Conservation (phyloP, 2,329 filamentous ascomycete genomes). For the Arthrobotrys sinensis region DNA sequence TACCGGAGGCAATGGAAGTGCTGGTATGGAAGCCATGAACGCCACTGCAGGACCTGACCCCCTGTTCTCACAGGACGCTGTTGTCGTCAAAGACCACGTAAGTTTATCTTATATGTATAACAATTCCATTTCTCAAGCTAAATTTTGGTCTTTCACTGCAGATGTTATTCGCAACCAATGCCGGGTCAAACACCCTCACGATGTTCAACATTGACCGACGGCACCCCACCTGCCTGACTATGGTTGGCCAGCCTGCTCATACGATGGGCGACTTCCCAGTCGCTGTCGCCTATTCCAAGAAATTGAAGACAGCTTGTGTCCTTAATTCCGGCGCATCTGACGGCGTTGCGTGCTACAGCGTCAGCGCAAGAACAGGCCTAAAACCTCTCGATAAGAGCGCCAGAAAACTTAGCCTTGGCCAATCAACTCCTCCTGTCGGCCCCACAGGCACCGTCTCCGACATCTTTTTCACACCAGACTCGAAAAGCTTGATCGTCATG, state of each 20-base stretch:
- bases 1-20: constrained; percentile 71
- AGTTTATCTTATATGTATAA: constrained; percentile 28
- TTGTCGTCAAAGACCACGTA: constrained; percentile 61
- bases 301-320: constrained; percentile 69
- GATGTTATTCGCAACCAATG: constrained; percentile 72
- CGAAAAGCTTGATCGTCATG: constrained; percentile 71
- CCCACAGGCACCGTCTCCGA: constrained; percentile 76
- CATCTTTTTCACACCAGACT: constrained; percentile 74
- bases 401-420: constrained; percentile 71
- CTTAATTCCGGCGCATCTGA: constrained; percentile 69
- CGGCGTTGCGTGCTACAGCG: constrained; percentile 70
- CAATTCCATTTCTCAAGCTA: constrained; percentile 1
- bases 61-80: constrained; percentile 69
- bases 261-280: constrained; percentile 73
- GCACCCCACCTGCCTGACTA: constrained; percentile 69
- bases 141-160: constrained; percentile 23
- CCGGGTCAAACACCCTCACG: constrained; percentile 72
- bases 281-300: constrained; percentile 71
- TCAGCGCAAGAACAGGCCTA: constrained; percentile 67
- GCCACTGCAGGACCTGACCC: constrained; percentile 70
- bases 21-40: constrained; percentile 68
- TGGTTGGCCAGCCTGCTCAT: constrained; percentile 69
- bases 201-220: constrained; percentile 70
- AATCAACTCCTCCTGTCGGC: constrained; percentile 74
- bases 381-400: constrained; percentile 69